Base-by-base conservation (phyloP, 169 alveolate genomes). In the Babesia ovis region DNA sequence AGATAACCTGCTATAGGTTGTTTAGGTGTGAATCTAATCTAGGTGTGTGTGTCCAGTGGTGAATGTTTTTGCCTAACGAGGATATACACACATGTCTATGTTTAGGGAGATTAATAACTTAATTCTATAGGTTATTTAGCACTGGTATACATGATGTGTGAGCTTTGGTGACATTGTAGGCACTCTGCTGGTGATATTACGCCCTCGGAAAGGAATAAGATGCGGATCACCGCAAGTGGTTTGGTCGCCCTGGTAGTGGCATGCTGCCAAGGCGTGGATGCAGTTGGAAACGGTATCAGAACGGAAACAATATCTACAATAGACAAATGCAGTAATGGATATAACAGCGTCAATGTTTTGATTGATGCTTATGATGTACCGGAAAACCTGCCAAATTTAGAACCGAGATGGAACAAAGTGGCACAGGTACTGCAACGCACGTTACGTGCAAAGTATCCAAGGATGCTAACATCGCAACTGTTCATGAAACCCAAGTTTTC, bases 391-490 rank as follows among this genome's bases (percentile, higher is more conserved):
- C 14, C 35, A 14, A 67, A 53, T 14, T 22, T 35, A 11, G n/a
- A 34, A n/a, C 67, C 67, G 45, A 57, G 32, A 57, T 68, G 55
- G 57, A 42, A 51, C 27, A 46, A 37, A 18, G 34, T 9, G 9
- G 56, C 68, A 29, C 39, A 27, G 12, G 25, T 56, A 5, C 34
- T 56, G 3, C 42, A 39, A 39, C 25, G 29, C 6, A 20, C 57
- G n/a, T 22, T 56, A 43, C 18, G 70, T 14, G 29, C 34, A 16
- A 39, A 58, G 42, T 77, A 77, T 59, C 86, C 86, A 18, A 72
- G 86, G 35, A 77, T 77, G 86, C 67, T 77, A 32, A 43, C 86
- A 56, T 77, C 86, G 68, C 86, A 77, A 43, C 43, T 77, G 11
- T 68, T 77, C 41, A 29, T 59, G 32, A 77, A 77, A 42, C 86